Evolutionary conservation across 2,329 filamentous ascomycete species (phyloP).

Genomic region (Mycosphaerelloides madeirae): DNA sequence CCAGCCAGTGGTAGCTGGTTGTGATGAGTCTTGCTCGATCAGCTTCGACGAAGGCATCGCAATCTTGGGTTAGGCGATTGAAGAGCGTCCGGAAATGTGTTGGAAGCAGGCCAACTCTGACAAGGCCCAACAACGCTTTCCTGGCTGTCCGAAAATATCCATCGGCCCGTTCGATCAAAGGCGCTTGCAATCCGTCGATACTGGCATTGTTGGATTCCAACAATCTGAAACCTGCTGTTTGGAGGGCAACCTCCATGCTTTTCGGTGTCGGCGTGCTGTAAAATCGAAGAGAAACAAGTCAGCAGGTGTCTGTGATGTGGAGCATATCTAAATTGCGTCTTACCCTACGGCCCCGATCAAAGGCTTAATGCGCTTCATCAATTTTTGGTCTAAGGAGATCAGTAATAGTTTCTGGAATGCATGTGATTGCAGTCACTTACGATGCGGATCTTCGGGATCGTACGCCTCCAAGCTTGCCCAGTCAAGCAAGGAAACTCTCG

Average conservation of each 20-base stretch:
- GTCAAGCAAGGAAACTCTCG: slow-evolving; percentile 25
- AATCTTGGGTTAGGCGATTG: slow-evolving; percentile 25
- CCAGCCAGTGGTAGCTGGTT: slow-evolving; percentile 28
- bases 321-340: too few relatives aligned
- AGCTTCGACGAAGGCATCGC: slow-evolving; percentile 27
- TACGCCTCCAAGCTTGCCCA: slow-evolving; percentile 27
- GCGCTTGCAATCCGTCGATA: slow-evolving; percentile 26
- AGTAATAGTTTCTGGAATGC: too few relatives aligned
- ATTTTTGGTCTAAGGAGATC: too few relatives aligned
- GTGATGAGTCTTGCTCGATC: slow-evolving; percentile 24
- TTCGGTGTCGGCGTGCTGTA: slow-evolving; percentile 28
- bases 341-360: too few relatives aligned
- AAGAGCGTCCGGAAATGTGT: slow-evolving; percentile 26
- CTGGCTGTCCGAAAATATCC: slow-evolving; percentile 21
- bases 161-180: slow-evolving; percentile 25
- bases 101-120: slow-evolving; percentile 23
- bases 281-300: too few relatives aligned
- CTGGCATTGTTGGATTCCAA: slow-evolving; percentile 21
- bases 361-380: slow-evolving; percentile 28
- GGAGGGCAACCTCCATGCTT: slow-evolving; percentile 18
- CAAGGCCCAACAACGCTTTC: slow-evolving; percentile 15
- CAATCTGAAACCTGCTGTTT: slow-evolving; percentile 23
- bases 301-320: too few relatives aligned
- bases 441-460: slow-evolving; percentile 20
- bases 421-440: too few relatives aligned